Conservation (phyloP, 2,329 filamentous ascomycete genomes). For the Myriosclerotinia duriaeana region DNA sequence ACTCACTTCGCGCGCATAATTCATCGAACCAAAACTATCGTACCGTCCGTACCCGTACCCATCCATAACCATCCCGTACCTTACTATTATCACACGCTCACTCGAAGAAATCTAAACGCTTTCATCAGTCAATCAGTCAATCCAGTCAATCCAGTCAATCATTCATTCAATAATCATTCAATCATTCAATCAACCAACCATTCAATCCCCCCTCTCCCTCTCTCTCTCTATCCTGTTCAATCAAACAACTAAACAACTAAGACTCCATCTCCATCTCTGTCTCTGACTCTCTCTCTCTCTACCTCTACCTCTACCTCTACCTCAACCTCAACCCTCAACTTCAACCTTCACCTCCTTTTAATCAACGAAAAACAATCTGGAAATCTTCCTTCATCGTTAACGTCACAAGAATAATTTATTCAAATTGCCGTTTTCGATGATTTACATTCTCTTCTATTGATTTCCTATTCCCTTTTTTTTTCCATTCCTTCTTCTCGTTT, state of each 20-base stretch:
- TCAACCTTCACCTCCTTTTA: slow-evolving; percentile 46
- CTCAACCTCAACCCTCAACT: slow-evolving; percentile 45
- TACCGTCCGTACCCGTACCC: too few relatives aligned
- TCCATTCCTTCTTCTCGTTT: slow-evolving; percentile 14
- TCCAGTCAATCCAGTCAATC: too few relatives aligned
- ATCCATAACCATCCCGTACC: too few relatives aligned
- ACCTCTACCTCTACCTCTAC: background rate
- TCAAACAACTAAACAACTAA: background rate
- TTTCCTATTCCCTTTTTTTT: slow-evolving; percentile 18
- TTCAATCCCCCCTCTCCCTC: too few relatives aligned
- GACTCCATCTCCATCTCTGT: background rate
- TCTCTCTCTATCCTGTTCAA: background rate
- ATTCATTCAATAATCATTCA: too few relatives aligned
- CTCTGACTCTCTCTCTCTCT: background rate
- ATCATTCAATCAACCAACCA: background rate
- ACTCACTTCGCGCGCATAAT: background rate
- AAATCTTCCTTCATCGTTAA: slow-evolving; percentile 45
- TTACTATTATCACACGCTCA: too few relatives aligned
- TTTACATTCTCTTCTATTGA: slow-evolving; percentile 28
- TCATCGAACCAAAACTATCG: too few relatives aligned
- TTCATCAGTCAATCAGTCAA: too few relatives aligned
- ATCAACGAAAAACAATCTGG: slow-evolving; percentile 52
- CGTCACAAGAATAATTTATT: slow-evolving; percentile 2
- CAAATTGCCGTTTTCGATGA: slow-evolving; percentile 25
- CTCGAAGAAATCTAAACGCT: too few relatives aligned